Evolutionary conservation across 331 rosid species (phyloP), one percentile per base, ranked within the genome.

Genomic region (Erythrophleum ivorense): DNA sequence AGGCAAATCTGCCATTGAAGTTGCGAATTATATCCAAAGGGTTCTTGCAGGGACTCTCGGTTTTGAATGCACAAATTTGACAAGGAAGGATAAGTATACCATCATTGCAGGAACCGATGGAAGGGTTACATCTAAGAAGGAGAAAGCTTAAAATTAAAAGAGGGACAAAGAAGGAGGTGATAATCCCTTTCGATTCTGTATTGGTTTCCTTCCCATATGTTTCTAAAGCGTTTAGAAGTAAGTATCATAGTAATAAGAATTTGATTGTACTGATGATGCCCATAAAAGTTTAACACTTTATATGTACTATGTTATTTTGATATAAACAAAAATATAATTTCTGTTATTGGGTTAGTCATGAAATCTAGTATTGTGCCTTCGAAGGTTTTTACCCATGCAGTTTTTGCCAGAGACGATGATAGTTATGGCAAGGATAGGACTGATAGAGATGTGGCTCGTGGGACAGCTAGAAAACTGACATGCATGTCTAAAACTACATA

Each of bases 31-130:
- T 57, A 91, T 94, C 33, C 99, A 96, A 52, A 94, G 84, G 92
- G 97, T 90, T 18, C 83, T 96, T 82, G 97, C 86, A 3, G 97
- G 97, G 24, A 88, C 98, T 3, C 77, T 96, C 29, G 98, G 99
- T 0, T 94, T 92, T 86, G 99, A 96, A 83, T 94, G 99, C 88
- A 96, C 99, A 16, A 91, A 89, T 75, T 80, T 96, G 79, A 94
- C 99, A 2, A 88, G 99, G 90, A 96, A 94, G 85, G 93, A 93
- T 66, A 96, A 96, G 87, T 96, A 96, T 60, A 91, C 94, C 0
- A 84, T 90, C 65, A 86, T 96, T 65, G 97, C 97, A 0, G 99
- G 98, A 65, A 94, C 99, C 16, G 98, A 96, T 84, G 99, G 99
- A 3, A 80, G 72, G 9, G 98, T 96, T 88, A 50, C 87, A 31